Percentiles rank a stretch among this genome's conserved stretches.
Conservation (phyloP, 2,329 filamentous ascomycete genomes). For the Diaporthe sp. region DNA sequence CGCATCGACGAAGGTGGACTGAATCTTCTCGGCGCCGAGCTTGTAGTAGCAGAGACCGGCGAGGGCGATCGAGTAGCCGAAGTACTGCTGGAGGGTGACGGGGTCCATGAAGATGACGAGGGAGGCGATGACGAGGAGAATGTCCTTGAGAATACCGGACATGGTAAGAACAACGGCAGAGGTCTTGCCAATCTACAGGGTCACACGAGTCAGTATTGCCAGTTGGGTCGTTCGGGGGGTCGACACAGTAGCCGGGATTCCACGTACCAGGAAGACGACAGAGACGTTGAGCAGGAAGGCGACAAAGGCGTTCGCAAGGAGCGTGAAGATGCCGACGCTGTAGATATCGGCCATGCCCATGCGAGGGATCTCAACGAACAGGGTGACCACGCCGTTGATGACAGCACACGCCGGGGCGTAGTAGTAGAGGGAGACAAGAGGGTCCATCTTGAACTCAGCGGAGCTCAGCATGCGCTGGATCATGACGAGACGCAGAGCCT, state of each 20-base stretch:
- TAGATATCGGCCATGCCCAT: constrained; percentile 76
- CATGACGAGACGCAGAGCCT: constrained; percentile 83
- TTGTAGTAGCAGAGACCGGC: constrained; percentile 49
- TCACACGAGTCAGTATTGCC: neutral
- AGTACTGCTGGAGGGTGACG: constrained; percentile 74
- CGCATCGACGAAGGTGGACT: constrained; percentile 39
- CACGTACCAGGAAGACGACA: constrained; percentile 81
- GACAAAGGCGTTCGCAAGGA: constrained; percentile 78
- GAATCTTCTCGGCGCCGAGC: constrained; percentile 41
- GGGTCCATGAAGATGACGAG: constrained; percentile 77
- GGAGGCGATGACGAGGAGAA: constrained; percentile 76
- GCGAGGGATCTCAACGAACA: constrained; percentile 77
- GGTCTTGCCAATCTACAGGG: constrained; percentile 74
- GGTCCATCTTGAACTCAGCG: constrained; percentile 88
- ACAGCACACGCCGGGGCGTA: constrained; percentile 83
- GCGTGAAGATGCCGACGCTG: constrained; percentile 76
- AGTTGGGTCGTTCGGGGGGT: neutral
- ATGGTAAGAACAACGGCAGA: constrained; percentile 80
- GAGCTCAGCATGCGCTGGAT: constrained; percentile 82
- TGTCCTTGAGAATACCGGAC: constrained; percentile 80
- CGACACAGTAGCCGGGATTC: neutral
- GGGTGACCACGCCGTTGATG: constrained; percentile 79
- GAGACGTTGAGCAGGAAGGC: constrained; percentile 85
- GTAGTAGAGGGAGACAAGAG: constrained; percentile 87
- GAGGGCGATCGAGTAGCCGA: constrained; percentile 76